Base-by-base conservation (phyloP, 805 yeast species). In the Candida xiaguanensis region DNA sequence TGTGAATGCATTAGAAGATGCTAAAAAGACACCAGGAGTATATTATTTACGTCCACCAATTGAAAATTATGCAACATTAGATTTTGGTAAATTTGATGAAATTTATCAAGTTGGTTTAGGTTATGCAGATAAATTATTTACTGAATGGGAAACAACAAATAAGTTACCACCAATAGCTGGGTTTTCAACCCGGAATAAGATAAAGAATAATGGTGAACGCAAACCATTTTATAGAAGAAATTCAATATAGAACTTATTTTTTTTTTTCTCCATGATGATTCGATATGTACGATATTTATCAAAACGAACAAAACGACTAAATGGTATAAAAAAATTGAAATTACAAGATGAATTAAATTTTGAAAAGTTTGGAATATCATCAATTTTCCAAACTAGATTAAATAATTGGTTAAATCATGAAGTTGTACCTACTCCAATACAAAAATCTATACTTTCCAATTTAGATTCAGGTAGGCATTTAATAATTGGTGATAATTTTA, bases 11-110 rank as follows among this genome's bases (percentile, higher is more conserved):
- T 65, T 93, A 35, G 96, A 91, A 52, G 72, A 75, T 42, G 97
- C 96, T 2, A 93, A 91, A 56, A 67, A 58, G 20, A 82, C 89
- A 0, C 84, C 88, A 0, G 96, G 96, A 0, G 91, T 93, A 9
- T 67, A 85, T 6, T 91, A 91, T 55, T 67, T 89, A 48, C 74
- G 99, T 33, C 99, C 99, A 3, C 99, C 99, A 0, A 85, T 93
- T 51, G 97, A 91, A 50, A 74, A 78, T 45, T 91, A 81, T 58
- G 96, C 90, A 0, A 93, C 98, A 0, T 70, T 93, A 34, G 99
- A 91, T 52, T 91, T 91, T 63, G 87, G 82, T 11, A 88, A 85
- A 58, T 93, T 91, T 58, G 95, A 86, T 48, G 96, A 90, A 58
- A 88, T 93, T 36, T 85, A 82, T 50, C 67, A 76, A 18, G 90